A percentile compares a stretch with the other conserved stretches of the same genome.
These are phyloP conservation scores for Borovskyia barvae DNA, from an alignment of 208 protist species.

Conservation along the genomic window DNA sequence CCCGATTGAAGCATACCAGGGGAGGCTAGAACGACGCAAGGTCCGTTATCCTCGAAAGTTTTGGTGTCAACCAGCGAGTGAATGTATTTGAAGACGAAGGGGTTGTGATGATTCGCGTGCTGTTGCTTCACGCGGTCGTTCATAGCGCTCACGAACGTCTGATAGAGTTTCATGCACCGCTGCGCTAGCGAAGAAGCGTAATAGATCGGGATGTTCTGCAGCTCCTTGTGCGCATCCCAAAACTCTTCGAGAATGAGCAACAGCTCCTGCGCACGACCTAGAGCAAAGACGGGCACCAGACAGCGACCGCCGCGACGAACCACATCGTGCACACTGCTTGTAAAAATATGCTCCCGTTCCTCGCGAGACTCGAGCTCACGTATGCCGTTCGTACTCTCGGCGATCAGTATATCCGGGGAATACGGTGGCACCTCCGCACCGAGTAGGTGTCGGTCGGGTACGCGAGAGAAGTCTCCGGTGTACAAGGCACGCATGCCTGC, in stretches of 20 bases:
- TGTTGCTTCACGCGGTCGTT: conserved; percentile 94
- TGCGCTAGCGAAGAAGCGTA: conserved; percentile 98
- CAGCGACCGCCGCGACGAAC: conserved; percentile 93
- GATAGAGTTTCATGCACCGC: conserved; percentile 98
- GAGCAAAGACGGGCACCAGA: conserved; percentile 98
- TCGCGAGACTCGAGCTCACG: conserved; percentile 92
- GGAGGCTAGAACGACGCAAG: conserved; percentile 94
- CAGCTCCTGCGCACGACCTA: conserved; percentile 98
- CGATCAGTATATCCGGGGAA: conserved; percentile 97
- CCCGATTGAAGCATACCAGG: conserved; percentile 98
- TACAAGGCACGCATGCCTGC: conserved; percentile 97
- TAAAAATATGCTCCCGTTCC: conserved; percentile 96
- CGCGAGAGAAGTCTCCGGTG: conserved; percentile 98
- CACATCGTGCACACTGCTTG: conserved; percentile 90
- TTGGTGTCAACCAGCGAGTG: conserved; percentile 87
- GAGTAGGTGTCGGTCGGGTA: conserved; percentile 98
- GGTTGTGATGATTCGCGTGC: conserved; percentile 93
- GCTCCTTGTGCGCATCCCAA: conserved; percentile 96
- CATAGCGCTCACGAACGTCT: conserved; percentile 98
- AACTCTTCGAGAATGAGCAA: conserved; percentile 99
- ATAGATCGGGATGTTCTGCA: conserved; percentile 98
- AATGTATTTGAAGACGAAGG: conserved; percentile 98
- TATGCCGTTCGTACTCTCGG: conserved; percentile 98
- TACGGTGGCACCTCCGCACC: conserved; percentile 94
- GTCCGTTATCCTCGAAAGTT: conserved; percentile 92